These are phyloP conservation scores for Trypanosoma grayi DNA, from an alignment of 208 protist species.

Conservation along the genomic window DNA sequence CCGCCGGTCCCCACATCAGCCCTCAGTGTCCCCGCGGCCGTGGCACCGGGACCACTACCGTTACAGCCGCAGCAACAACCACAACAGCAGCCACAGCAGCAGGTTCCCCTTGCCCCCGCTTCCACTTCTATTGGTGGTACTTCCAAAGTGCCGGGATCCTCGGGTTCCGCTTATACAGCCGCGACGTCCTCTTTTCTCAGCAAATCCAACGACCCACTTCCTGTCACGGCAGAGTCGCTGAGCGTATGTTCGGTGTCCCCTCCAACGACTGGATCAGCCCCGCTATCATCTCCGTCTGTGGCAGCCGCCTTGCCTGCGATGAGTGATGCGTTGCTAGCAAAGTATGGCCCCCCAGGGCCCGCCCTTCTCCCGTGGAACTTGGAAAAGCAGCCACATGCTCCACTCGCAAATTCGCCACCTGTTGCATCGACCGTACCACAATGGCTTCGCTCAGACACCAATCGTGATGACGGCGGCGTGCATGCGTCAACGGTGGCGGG, in stretches of 20 bases:
- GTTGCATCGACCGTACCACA: not conserved
- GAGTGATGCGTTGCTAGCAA: conserved; percentile 7
- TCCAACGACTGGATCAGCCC: not conserved
- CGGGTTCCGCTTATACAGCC: not conserved
- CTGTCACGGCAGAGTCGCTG: not conserved
- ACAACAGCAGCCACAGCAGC: conserved; percentile 1
- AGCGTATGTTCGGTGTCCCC: not conserved
- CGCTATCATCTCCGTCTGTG: not conserved
- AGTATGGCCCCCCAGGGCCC: conserved; percentile 28
- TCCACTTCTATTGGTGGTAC: not conserved
- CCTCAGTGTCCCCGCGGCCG: not conserved
- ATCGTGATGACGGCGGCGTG: not conserved
- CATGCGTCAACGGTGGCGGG: not conserved
- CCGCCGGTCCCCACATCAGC: not conserved
- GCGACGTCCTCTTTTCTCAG: not conserved
- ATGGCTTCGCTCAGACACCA: conserved; percentile 6
- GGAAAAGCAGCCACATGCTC: not conserved
- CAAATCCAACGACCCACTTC: no score
- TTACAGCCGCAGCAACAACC: conserved; percentile 8
- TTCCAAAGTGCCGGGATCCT: not conserved
- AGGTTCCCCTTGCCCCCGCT: not conserved
- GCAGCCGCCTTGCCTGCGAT: not conserved
- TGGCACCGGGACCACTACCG: conserved; percentile 1
- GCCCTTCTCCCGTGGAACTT: conserved; percentile 14
- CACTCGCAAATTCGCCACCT: not conserved